Base-by-base conservation (phyloP, 129 eudicot genomes). In the Centaurea solstitialis region DNA sequence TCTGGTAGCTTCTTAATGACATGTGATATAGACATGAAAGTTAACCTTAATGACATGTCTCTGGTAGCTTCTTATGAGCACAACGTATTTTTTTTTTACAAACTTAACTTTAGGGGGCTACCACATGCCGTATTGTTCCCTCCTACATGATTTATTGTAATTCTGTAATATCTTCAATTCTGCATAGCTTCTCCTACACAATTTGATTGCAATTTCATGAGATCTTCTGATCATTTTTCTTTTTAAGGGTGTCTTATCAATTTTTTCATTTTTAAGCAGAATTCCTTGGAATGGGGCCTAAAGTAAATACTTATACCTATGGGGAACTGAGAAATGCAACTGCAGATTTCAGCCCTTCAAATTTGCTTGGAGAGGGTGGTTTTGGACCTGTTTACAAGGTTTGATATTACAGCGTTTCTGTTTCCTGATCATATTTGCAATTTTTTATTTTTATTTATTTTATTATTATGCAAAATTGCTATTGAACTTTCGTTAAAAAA, bases 281-380 rank as follows among this genome's bases (percentile, higher is more conserved):
- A 5, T 13, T 86, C 38, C 83, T 84, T 53, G 92, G 90, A 38
- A 57, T 86, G 72, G 88, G 87, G 33, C 79, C 85, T 20, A 89
- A 81, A 81, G 78, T 87, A 65, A 73, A 84, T 47, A 89, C 90
- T 41, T 83, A 76, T 50, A 75, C 90, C 37, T 89, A 86, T 76
- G 80, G 86, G 6, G 92, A 91, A 75, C 87, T 91, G 33, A 88
- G 35, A 79, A 18, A 83, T 73, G 92, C 96, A 30, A 92, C 97
- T 12, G 68, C 85, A 22, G 94, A 92, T 87, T 92, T 92, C 80
- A 82, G 80, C 75, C 72, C 82, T 39, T 78, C 89, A 68, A 87
- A 92, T 80, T 80, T 86, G 87, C 94, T 92, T 41, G 97, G 94
- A 62, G 94, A 89, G 85, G 97, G 97, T 43, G 97, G 97, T 50